Percentiles rank a stretch among this genome's conserved stretches.
Evolutionary conservation across 2,329 filamentous ascomycete genomes (phyloP).

Genomic region (Amauroascus verrucosus): DNA sequence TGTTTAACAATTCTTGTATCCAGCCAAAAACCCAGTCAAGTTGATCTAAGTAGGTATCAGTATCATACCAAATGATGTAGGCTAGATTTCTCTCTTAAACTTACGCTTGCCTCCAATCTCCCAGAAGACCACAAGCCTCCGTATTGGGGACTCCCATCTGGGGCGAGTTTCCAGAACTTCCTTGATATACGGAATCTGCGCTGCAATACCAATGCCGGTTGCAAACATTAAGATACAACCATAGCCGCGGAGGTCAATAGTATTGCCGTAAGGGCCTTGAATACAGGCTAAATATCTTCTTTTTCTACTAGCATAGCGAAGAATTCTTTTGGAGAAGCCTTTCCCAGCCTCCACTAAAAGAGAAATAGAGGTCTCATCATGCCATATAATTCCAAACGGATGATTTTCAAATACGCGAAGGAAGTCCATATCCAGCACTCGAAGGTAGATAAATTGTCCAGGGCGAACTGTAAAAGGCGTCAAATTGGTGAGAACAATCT

Average conservation of each 20-base stretch:
- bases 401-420: not conserved
- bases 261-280: conserved; percentile 23
- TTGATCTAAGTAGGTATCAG: not conserved
- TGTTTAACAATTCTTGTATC: conserved; percentile 2
- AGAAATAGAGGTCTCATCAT: not conserved
- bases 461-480: not conserved
- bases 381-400: not conserved
- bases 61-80: not conserved
- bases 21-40: conserved; percentile 4
- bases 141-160: not conserved
- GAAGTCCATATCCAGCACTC: not conserved
- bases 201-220: conserved; percentile 29
- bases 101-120: not conserved
- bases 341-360: not conserved
- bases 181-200: conserved; percentile 28
- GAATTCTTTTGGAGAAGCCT: not conserved
- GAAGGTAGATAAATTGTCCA: not conserved
- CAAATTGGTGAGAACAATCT: not conserved
- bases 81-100: no score
- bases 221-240: conserved; percentile 27
- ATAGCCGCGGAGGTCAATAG: conserved; percentile 20
- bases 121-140: not conserved
- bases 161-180: conserved; percentile 25
- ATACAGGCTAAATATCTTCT: conserved; percentile 20
- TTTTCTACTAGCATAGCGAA: not conserved